Conservation (phyloP, 2,329 filamentous ascomycete genomes). For the Venturiaceae sp. region DNA sequence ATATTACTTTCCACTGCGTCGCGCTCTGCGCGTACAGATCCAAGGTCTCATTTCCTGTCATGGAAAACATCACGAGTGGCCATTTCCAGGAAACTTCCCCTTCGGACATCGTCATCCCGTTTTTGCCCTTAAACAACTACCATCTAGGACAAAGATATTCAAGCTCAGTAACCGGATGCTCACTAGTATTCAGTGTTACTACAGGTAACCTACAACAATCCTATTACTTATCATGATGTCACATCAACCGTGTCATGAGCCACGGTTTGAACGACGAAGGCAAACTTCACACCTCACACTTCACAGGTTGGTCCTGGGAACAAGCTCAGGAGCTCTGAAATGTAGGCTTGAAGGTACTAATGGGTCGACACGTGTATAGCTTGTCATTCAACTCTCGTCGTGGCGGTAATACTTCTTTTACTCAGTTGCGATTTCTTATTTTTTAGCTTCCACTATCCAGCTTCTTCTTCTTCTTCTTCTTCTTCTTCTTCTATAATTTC, state of each 20-base stretch:
- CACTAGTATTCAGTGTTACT: not conserved
- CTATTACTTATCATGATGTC: slow-evolving; percentile 9
- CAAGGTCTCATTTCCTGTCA: not conserved
- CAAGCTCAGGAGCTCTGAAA: not conserved
- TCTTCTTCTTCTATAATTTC: no score
- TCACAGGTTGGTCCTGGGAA: not conserved
- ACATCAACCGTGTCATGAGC: not conserved
- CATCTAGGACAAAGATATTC: not conserved
- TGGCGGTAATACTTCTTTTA: not conserved
- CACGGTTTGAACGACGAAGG: not conserved
- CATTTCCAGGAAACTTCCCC: not conserved
- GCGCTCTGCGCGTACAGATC: not conserved
- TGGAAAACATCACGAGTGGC: not conserved
- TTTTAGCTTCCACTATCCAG: no score
- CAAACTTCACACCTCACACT: not conserved
- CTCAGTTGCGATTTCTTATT: not conserved
- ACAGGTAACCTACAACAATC: not conserved
- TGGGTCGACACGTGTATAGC: not conserved
- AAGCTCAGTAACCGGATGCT: not conserved
- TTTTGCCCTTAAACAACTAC: not conserved
- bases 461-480: no score
- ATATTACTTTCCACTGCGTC: not conserved
- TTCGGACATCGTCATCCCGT: not conserved
- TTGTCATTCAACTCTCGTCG: not conserved
- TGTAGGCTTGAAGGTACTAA: not conserved